These are phyloP conservation scores for Dictyostelium intermedium DNA, from an alignment of 78 protist species.

Conservation along the genomic window DNA sequence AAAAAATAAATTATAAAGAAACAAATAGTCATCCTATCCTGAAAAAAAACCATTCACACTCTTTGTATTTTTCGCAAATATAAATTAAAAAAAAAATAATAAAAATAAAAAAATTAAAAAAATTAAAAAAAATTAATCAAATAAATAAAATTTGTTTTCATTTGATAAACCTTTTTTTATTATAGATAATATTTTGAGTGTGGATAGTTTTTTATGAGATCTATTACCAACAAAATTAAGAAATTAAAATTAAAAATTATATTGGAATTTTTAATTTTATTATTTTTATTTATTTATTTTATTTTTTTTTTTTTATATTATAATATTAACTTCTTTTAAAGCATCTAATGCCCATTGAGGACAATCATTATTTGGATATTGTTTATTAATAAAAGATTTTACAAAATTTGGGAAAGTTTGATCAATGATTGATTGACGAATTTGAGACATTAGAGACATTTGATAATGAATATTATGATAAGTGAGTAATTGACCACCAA, in stretches of 20 bases:
- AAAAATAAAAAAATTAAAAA: not conserved
- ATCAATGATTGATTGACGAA: conserved; percentile 83
- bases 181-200: too few species aligned
- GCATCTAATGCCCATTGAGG: conserved; percentile 83
- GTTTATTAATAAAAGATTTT: conserved; percentile 46
- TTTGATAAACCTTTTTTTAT: too few species aligned
- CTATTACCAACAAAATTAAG: too few species aligned
- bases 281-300: not conserved
- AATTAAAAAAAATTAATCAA: not conserved
- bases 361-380: conserved; percentile 80
- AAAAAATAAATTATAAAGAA: not conserved
- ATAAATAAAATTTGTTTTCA: too few species aligned
- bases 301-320: not conserved
- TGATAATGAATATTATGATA: conserved; percentile 94
- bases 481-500: conserved; percentile 91
- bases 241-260: not conserved
- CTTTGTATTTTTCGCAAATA: too few species aligned
- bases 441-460: conserved; percentile 83
- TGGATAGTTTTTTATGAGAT: too few species aligned
- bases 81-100: too few species aligned
- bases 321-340: conserved; percentile 51
- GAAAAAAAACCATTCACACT: too few species aligned
- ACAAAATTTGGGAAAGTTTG: conserved; percentile 61
- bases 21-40: too few species aligned
- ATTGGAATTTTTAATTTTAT: not conserved